These are phyloP conservation scores for Pugionium cornutum DNA, from an alignment of 345 rosid genomes.

Conservation along the genomic window DNA sequence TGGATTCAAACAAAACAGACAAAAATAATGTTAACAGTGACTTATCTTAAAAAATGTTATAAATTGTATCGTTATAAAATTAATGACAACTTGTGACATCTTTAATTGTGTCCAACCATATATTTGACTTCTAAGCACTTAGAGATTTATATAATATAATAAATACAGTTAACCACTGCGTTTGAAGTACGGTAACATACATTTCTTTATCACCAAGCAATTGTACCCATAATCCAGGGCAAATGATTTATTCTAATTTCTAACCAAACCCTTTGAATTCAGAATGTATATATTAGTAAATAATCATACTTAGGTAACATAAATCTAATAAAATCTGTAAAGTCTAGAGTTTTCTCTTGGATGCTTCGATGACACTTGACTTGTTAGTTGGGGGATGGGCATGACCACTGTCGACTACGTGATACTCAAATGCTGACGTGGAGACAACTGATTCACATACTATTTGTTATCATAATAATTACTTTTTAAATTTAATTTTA, in stretches of 20 bases:
- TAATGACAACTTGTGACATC: slow-evolving; percentile 18
- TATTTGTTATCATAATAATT: background rate
- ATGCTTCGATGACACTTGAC: slow-evolving; percentile 21
- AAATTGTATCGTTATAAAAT: slow-evolving; percentile 7
- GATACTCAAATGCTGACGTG: slow-evolving; percentile 2
- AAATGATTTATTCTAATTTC: slow-evolving; percentile 27
- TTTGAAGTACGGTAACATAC: background rate
- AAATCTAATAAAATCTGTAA: background rate
- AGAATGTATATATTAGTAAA: background rate
- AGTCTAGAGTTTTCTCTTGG: background rate
- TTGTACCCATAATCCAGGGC: background rate
- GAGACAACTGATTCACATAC: background rate
- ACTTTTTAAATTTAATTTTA: too few species aligned
- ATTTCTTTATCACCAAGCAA: slow-evolving; percentile 10
- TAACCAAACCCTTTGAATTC: slow-evolving; percentile 21
- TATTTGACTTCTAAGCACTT: slow-evolving; percentile 15
- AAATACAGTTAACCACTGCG: background rate
- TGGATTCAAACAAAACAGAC: too few species aligned
- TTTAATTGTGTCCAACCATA: slow-evolving; percentile 26
- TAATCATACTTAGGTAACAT: slow-evolving; percentile 16
- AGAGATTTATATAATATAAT: background rate
- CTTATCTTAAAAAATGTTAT: background rate
- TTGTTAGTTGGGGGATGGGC: slow-evolving; percentile 26
- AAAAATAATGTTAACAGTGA: background rate
- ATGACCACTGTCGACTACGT: slow-evolving; percentile 5